Conservation (phyloP, 352 stramenopile species). For the Aphanomyces cochlioides region DNA sequence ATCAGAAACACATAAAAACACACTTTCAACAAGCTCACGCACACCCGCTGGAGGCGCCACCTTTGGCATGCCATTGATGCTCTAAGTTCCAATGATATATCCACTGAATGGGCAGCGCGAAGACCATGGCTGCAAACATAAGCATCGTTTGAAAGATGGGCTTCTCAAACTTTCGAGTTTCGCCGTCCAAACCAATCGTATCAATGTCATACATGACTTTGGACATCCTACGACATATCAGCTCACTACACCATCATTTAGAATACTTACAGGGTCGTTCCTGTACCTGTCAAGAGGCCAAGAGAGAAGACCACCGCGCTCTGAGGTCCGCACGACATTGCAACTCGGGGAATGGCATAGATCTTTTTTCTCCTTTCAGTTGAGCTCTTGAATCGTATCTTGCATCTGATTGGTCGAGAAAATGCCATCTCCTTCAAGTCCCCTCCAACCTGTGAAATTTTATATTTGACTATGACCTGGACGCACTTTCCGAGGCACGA, state of each 20-base stretch:
- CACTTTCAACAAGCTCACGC: conserved; percentile 33
- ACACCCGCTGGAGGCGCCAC: conserved; percentile 51
- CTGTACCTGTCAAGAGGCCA: conserved; percentile 76
- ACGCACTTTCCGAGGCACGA: too few relatives aligned
- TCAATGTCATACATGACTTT: conserved; percentile 93
- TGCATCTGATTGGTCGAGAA: background rate
- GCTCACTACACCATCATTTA: background rate
- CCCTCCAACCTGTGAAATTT: conserved; percentile 14
- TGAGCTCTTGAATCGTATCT: background rate
- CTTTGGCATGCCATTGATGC: conserved; percentile 50
- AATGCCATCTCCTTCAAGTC: background rate
- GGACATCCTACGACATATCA: conserved; percentile 29
- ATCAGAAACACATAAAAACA: conserved; percentile 12
- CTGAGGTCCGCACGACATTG: conserved; percentile 76
- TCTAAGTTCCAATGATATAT: conserved; percentile 76
- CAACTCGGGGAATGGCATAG: conserved; percentile 6
- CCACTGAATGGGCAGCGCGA: conserved; percentile 91
- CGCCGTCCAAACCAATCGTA: conserved; percentile 79
- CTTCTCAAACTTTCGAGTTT: conserved; percentile 91
- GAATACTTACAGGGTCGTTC: conserved; percentile 70
- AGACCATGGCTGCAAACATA: conserved; percentile 96
- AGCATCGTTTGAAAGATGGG: conserved; percentile 95
- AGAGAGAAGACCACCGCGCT: conserved; percentile 75
- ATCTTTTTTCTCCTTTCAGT: too few relatives aligned
- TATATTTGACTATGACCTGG: background rate